Percentiles rank a stretch among this genome's conserved stretches.
Evolutionary conservation across 495 filamentous ascomycete species (phyloP).

Genomic region (Zalerion maritima): DNA sequence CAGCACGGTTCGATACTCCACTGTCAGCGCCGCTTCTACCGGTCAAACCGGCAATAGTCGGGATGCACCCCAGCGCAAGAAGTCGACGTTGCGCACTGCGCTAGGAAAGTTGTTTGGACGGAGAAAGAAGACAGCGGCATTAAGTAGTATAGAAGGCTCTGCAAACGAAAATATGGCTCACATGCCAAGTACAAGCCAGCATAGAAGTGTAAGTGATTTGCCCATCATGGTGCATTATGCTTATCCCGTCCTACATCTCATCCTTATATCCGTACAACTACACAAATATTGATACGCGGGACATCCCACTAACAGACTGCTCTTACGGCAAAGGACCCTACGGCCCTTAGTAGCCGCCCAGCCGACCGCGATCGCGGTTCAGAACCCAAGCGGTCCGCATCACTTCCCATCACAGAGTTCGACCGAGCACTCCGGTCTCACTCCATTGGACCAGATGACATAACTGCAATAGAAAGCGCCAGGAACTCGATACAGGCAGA

Average conservation of each 20-base stretch:
- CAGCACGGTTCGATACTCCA: constrained; percentile 24
- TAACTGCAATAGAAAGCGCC: constrained; percentile 27
- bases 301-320: too few species aligned
- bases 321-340: constrained; percentile 37
- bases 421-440: constrained; percentile 38
- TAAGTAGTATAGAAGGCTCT: too few species aligned
- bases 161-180: constrained; percentile 12
- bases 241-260: too few species aligned
- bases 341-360: constrained; percentile 16
- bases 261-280: too few species aligned
- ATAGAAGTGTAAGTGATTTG: constrained; percentile 36
- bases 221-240: too few species aligned
- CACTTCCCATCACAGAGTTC: constrained; percentile 38
- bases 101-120: constrained; percentile 36
- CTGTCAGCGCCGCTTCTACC: constrained; percentile 21
- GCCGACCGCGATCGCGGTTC: constrained; percentile 10
- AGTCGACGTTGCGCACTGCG: constrained; percentile 32
- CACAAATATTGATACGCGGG: too few species aligned
- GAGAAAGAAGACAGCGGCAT: constrained; percentile 23
- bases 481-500: constrained; percentile 33
- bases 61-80: constrained; percentile 30
- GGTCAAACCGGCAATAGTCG: constrained; percentile 16
- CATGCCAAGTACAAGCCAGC: constrained; percentile 13
- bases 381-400: constrained; percentile 33
- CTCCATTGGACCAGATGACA: constrained; percentile 34